Percentiles rank a stretch among this genome's conserved stretches.
Conservation (phyloP, 345 rosid species). For the Gossypium anomalum region DNA sequence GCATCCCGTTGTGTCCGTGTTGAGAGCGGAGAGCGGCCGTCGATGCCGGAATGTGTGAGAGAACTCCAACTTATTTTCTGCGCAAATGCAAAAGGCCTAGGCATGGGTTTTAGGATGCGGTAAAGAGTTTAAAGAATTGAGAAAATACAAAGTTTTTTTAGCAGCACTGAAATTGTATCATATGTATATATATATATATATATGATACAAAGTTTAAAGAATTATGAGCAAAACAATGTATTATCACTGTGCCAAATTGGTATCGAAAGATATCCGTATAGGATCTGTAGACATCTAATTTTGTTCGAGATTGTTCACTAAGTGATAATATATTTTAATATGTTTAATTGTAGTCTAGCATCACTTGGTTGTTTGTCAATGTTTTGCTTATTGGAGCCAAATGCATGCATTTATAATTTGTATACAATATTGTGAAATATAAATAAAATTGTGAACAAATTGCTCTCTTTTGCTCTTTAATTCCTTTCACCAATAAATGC, state of each 20-base stretch:
- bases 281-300: neutral
- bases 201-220: neutral
- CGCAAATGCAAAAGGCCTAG: slow-evolving; percentile 67
- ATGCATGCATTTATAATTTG: neutral
- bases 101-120: slow-evolving; percentile 50
- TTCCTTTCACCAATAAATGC: no score
- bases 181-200: neutral
- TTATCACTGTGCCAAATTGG: neutral
- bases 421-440: slow-evolving; percentile 2
- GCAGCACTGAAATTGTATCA: neutral
- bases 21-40: slow-evolving; percentile 83
- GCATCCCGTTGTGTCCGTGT: slow-evolving; percentile 90
- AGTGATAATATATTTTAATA: neutral
- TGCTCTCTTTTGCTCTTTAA: neutral
- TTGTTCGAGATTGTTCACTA: neutral
- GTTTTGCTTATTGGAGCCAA: neutral
- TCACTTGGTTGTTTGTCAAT: neutral
- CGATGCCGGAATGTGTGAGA: slow-evolving; percentile 73
- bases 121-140: slow-evolving; percentile 5
- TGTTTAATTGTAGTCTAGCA: slow-evolving; percentile 18
- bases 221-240: neutral
- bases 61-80: slow-evolving; percentile 71
- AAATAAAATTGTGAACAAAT: neutral
- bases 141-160: neutral
- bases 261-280: neutral